Base-by-base conservation (phyloP, 1,139 yeast species). In the Kurtzmaniella natalensis region DNA sequence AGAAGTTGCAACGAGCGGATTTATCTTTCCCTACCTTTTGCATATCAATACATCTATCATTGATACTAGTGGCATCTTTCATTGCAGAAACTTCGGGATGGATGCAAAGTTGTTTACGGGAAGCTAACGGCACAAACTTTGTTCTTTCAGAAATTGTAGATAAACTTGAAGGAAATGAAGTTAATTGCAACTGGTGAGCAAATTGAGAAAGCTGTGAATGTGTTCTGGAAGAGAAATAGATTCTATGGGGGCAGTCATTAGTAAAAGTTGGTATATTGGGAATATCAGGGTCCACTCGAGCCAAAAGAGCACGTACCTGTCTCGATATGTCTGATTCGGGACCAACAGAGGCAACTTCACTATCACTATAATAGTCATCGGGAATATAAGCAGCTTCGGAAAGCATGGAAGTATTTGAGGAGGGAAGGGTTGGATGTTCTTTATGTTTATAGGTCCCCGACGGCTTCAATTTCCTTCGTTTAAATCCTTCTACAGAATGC, bases 161-260 rank as follows among this genome's bases (percentile, higher is more conserved):
- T 40, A 76, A 63, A 0, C 88, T 73, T 0, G 94, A 72, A 1
- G 84, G 81, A 41, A 87, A 82, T 0, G 57, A 42, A 0, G 95
- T 78, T 23, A 83, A 51, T 25, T 67, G 57, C 32, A 89, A 58
- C 46, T 92, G 96, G 16, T 77, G 74, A 0, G 89, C 76, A 51
- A 89, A 85, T 49, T 89, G 98, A 32, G 70, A 70, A 36, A 89
- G 61, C 51, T 89, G 98, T 0, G 96, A 86, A 50, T 89, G 97
- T 0, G 98, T 89, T 54, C 98, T 64, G 1, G 96, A 87, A 0
- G 95, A 71, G 50, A 80, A 88, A 44, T 61, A 75, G 0, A 66
- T 59, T 45, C 78, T 78, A 0, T 67, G 49, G 1, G 75, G 71
- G 30, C 73, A 72, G 18, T 59, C 56, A 25, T 58, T 55, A 2